Evolutionary conservation across 805 yeast genomes (phyloP).

Genomic region (Tetrapisispora taiwanensis): DNA sequence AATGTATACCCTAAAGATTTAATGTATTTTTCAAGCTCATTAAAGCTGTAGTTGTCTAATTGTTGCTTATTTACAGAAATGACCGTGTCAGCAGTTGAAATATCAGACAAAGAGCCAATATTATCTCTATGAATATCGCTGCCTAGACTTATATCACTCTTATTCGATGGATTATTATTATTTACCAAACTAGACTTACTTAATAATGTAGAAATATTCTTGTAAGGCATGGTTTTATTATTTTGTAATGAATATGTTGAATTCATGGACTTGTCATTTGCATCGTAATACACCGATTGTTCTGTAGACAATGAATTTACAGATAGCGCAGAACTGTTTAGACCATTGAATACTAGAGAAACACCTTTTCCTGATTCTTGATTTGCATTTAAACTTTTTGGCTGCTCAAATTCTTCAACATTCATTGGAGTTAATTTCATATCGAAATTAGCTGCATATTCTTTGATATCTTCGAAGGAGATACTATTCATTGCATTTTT

Average conservation of each 20-base stretch:
- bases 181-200: not conserved
- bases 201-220: not conserved
- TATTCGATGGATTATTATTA: not conserved
- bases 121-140: conserved; percentile 1
- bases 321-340: conserved; percentile 17
- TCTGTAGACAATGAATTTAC: conserved; percentile 15
- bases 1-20: conserved; percentile 10
- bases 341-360: conserved; percentile 3
- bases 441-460: conserved; percentile 30
- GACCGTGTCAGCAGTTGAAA: conserved; percentile 6
- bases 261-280: conserved; percentile 6
- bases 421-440: conserved; percentile 27
- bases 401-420: conserved; percentile 4
- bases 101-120: conserved; percentile 3
- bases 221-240: not conserved
- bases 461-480: conserved; percentile 26
- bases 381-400: conserved; percentile 1
- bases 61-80: not conserved
- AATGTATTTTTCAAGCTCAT: conserved; percentile 8
- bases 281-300: conserved; percentile 26
- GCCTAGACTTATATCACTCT: not conserved
- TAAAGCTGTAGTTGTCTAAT: not conserved
- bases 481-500: conserved; percentile 12
- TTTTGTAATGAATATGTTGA: not conserved
- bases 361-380: conserved; percentile 13